Percentiles rank a stretch among this genome's conserved stretches.
phyloP scores from a whole-genome alignment of 163 green algal species.

The Trebouxiophyceae sp. region DNA sequence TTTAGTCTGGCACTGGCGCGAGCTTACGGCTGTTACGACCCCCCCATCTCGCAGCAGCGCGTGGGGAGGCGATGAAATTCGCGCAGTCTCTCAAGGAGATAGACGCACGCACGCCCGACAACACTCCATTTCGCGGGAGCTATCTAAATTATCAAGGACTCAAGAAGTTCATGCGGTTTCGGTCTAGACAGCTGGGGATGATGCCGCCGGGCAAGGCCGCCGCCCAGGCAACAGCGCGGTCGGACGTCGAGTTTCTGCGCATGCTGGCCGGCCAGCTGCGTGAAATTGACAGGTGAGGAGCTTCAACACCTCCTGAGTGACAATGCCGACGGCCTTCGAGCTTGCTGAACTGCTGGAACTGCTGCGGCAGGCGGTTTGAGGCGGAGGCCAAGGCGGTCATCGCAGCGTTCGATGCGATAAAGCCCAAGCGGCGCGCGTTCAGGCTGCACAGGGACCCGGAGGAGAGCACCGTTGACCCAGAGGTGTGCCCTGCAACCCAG shows the following conservation, averaged over 20 bases:
- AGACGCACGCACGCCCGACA: not conserved
- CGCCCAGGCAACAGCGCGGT: not conserved
- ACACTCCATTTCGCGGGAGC: not conserved
- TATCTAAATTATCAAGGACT: not conserved
- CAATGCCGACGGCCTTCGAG: not conserved
- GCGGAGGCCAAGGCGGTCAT: not conserved
- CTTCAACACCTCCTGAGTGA: not conserved
- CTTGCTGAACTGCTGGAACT: not conserved
- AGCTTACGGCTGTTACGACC: too few species aligned
- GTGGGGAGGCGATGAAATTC: too few species aligned
- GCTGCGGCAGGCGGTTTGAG: not conserved
- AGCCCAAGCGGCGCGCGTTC: not conserved
- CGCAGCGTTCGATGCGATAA: not conserved
- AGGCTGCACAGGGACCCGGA: not conserved
- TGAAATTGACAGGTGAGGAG: not conserved
- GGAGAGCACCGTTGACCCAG: not conserved
- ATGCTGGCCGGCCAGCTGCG: not conserved
- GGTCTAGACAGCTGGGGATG: not conserved
- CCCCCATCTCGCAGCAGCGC: too few species aligned
- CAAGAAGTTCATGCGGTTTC: not conserved
- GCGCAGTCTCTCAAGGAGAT: not conserved
- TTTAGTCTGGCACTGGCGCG: too few species aligned
- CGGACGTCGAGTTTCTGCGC: not conserved
- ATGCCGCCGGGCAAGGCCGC: not conserved
- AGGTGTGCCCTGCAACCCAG: constrained; percentile 2